These are phyloP conservation scores for Microthlaspi erraticum DNA, from an alignment of 345 rosid species.

Conservation along the genomic window DNA sequence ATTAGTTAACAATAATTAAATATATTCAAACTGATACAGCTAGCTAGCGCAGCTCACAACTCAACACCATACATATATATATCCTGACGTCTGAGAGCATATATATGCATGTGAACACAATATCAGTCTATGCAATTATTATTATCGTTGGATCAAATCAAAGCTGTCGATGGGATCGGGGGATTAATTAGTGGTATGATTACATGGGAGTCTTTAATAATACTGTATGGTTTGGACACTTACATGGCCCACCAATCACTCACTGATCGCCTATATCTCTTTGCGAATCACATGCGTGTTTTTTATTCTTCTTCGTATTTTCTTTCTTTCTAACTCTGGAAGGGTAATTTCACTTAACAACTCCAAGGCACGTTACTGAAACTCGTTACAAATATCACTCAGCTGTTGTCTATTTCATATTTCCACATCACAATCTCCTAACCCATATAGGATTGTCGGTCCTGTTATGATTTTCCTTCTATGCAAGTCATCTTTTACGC, in stretches of 20 bases:
- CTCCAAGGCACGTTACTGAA: no score
- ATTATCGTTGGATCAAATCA: conserved; percentile 3
- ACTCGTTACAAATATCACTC: neutral
- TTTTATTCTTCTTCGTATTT: no score
- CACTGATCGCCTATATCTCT: conserved; percentile 16
- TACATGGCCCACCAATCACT: conserved; percentile 14
- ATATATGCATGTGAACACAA: conserved; percentile 27
- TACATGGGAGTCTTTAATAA: neutral
- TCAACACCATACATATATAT: conserved; percentile 5
- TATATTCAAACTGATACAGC: conserved; percentile 16
- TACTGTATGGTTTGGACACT: conserved; percentile 23
- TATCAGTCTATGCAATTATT: neutral
- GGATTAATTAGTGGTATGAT: conserved; percentile 2
- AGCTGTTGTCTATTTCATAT: neutral
- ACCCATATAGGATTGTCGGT: neutral
- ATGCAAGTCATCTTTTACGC: neutral
- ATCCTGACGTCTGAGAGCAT: neutral
- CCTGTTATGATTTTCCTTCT: neutral
- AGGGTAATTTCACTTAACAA: no score
- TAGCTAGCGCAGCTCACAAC: conserved; percentile 21
- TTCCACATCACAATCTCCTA: neutral
- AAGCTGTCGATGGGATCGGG: conserved; percentile 19
- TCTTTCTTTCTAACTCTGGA: no score
- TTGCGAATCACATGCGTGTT: conserved; percentile 21
- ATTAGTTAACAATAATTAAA: conserved; percentile 5